Evolutionary conservation across 2,329 filamentous ascomycete genomes (phyloP), one percentile per base, ranked within the genome.

Genomic region (Aspergillus sp.): DNA sequence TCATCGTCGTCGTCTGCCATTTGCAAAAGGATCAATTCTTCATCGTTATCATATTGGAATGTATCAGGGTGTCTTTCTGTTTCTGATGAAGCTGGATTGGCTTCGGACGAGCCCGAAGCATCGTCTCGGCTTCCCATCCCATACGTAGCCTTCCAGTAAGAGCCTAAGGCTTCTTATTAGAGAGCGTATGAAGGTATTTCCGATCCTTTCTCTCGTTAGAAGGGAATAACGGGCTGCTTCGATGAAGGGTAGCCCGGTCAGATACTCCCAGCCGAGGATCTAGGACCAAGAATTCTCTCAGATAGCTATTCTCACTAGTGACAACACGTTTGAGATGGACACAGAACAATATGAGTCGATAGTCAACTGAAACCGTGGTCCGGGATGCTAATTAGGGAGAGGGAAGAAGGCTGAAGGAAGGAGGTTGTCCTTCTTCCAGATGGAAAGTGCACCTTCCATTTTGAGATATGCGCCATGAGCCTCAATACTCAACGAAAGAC

Each of bases 21-120:
- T 27, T 48, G 52, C 7, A 58, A 34, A 10, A 58, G 45, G 12
- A 57, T 30, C 10, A 57, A 28, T 12, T 58, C 55, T n/a, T 55
- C 54, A 26, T 51, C 53, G 12, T 50, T 43, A 9, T 52, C 51
- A 35, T 50, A 52, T 26, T 38, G 28, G 5, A 36, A 26, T 5
- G 19, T 33, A 29, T 30, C 32, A 9, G 27, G 12, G 33, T 40
- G 27, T 29, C 12, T 27, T 28, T 36, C 33, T 7, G 10, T 29
- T 12, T 44, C 29, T 19, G 19, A 27, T 30, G 30, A 33, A 34
- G 19, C 30, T 12, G 29, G 10, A 5, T n/a, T 29, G 27, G 5
- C 27, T 5, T 29, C 28, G 29, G 40, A 10, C 5, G 29, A 26
- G 12, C 10, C 12, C 28, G 29, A 26, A n/a, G 27, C 28, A n/a